phyloP scores from a whole-genome alignment of 345 rosid species.

The Tarenaya hassleriana region DNA sequence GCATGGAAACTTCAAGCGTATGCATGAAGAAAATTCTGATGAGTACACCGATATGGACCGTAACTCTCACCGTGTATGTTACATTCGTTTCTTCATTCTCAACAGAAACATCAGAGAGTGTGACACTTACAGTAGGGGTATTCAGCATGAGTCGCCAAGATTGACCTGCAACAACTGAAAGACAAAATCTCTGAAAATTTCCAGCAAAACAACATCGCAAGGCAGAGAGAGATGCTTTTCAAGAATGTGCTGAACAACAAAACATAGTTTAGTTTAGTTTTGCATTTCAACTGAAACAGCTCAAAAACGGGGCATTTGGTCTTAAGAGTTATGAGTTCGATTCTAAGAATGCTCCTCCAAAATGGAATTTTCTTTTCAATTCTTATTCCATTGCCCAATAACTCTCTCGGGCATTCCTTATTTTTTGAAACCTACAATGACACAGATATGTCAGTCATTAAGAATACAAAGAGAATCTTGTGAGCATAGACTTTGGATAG shows the following conservation, averaged over 20 bases:
- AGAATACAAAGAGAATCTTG: background rate
- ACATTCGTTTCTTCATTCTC: too few species aligned
- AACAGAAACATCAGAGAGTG: too few species aligned
- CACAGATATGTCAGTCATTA: background rate
- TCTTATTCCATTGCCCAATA: background rate
- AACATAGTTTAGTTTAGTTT: background rate
- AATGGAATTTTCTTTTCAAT: too few species aligned
- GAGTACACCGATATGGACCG: too few species aligned
- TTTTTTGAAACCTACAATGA: background rate
- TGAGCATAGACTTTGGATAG: too few species aligned
- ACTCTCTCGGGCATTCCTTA: background rate
- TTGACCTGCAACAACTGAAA: too few species aligned
- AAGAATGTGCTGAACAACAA: background rate
- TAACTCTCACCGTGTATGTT: too few species aligned
- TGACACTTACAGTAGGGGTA: too few species aligned
- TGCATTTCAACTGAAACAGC: background rate
- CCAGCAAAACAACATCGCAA: background rate
- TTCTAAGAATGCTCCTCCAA: conserved; percentile 49
- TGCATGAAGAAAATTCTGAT: too few species aligned
- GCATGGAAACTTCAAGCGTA: too few species aligned
- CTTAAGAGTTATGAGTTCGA: conserved; percentile 63
- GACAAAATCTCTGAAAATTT: too few species aligned
- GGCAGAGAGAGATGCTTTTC: background rate
- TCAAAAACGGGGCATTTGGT: conserved; percentile 48
- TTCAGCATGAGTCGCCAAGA: too few species aligned